Evolutionary conservation across 2,329 filamentous ascomycete genomes (phyloP).

Genomic region (Beauveria pseudobassiana): DNA sequence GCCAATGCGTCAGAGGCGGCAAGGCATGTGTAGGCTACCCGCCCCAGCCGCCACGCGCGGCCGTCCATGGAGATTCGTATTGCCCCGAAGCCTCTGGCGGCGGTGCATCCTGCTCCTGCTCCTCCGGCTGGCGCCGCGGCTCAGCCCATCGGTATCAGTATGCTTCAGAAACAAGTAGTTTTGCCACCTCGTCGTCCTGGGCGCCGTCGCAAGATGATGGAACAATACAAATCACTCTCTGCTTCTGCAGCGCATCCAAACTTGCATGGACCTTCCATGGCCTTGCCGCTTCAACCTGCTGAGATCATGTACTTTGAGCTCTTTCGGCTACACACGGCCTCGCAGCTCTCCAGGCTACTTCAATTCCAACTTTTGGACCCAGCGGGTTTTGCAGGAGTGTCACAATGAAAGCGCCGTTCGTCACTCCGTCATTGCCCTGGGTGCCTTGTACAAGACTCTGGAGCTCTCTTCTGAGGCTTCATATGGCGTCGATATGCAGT

Average conservation of each 20-base stretch:
- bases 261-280: slow-evolving; percentile 28
- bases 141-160: slow-evolving; percentile 10
- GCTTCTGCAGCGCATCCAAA: not conserved
- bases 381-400: slow-evolving; percentile 55
- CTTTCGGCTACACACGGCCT: slow-evolving; percentile 54
- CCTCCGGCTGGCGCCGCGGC: not conserved
- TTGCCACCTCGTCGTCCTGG: slow-evolving; percentile 23
- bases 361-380: slow-evolving; percentile 57
- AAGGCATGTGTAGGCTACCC: slow-evolving; percentile 55
- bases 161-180: slow-evolving; percentile 19
- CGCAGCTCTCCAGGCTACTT: slow-evolving; percentile 61
- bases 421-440: slow-evolving; percentile 58
- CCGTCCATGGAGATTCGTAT: slow-evolving; percentile 41
- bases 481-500: slow-evolving; percentile 10
- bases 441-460: slow-evolving; percentile 59
- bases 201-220: not conserved
- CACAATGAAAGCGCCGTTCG: slow-evolving; percentile 54
- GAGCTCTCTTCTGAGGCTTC: slow-evolving; percentile 44
- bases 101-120: slow-evolving; percentile 13
- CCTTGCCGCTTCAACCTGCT: slow-evolving; percentile 38
- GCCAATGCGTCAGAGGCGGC: slow-evolving; percentile 51
- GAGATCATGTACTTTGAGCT: slow-evolving; percentile 56
- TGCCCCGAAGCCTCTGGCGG: slow-evolving; percentile 37
- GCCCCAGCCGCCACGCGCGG: slow-evolving; percentile 41
- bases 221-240: not conserved